Percentiles rank a stretch among this genome's conserved stretches.
Conservation (phyloP, 2,329 filamentous ascomycete species). For the Trichothecium roseum region DNA sequence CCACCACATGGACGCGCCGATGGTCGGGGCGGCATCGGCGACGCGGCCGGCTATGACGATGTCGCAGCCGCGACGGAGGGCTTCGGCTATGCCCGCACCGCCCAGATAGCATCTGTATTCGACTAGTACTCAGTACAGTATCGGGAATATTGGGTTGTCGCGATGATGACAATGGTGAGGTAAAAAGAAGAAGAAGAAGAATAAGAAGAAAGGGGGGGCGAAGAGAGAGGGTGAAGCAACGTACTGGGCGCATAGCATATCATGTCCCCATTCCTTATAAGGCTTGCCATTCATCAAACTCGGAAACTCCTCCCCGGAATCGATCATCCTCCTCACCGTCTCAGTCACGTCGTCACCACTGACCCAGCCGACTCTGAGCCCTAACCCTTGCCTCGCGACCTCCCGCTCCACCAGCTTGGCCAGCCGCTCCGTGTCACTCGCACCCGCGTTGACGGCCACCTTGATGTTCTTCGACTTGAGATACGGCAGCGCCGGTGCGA, state of each 20-base stretch:
- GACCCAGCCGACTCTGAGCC: slow-evolving; percentile 24
- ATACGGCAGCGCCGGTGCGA: slow-evolving; percentile 19
- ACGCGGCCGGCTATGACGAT: slow-evolving; percentile 35
- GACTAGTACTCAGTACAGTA: neutral
- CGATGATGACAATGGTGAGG: too few species aligned
- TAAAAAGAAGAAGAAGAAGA: too few species aligned
- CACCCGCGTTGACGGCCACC: slow-evolving; percentile 26
- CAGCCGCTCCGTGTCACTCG: slow-evolving; percentile 21
- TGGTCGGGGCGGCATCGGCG: slow-evolving; percentile 36
- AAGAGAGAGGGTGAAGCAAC: neutral
- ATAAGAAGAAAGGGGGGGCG: neutral
- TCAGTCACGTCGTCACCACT: slow-evolving; percentile 24
- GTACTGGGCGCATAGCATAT: slow-evolving; percentile 4
- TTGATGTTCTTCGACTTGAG: slow-evolving; percentile 21
- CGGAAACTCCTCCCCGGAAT: slow-evolving; percentile 11
- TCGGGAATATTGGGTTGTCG: too few species aligned
- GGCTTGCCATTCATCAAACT: slow-evolving; percentile 14
- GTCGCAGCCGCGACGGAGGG: slow-evolving; percentile 6
- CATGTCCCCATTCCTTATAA: slow-evolving; percentile 8
- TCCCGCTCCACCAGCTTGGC: slow-evolving; percentile 14
- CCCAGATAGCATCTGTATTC: slow-evolving; percentile 9
- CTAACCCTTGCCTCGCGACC: slow-evolving; percentile 15
- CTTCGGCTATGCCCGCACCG: slow-evolving; percentile 9
- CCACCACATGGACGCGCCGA: slow-evolving; percentile 45
- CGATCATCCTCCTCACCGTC: slow-evolving; percentile 10